A percentile compares a stretch with the other conserved stretches of the same genome.
Evolutionary conservation across 73 alveolate genomes (phyloP).

Genomic region (Paraurostyla sp.): DNA sequence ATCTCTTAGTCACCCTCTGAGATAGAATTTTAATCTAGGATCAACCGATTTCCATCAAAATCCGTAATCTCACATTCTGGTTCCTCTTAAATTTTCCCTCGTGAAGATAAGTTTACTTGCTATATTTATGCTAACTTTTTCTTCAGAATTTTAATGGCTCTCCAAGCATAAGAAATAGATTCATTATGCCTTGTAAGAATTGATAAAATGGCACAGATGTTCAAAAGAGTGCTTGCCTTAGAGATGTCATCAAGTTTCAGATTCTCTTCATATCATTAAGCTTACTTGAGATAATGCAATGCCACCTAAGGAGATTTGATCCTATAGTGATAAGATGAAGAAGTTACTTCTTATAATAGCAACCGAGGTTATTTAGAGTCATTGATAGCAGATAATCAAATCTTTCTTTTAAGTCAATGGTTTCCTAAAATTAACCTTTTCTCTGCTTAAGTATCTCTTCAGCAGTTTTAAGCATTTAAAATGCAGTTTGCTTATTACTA

Average conservation of each 20-base stretch:
- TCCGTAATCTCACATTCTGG: background rate
- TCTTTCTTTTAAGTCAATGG: background rate
- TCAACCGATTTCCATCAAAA: background rate
- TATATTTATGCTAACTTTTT: background rate
- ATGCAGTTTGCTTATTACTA: background rate
- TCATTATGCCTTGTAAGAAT: background rate
- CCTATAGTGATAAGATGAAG: background rate
- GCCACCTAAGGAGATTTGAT: constrained; percentile 31
- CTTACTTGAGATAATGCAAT: background rate
- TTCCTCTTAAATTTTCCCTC: background rate
- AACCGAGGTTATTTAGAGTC: constrained; percentile 14
- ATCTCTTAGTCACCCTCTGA: background rate
- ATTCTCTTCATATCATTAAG: background rate
- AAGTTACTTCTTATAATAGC: constrained; percentile 19
- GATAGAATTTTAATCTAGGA: background rate
- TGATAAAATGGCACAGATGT: constrained; percentile 5
- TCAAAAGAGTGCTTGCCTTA: background rate
- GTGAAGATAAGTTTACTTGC: background rate
- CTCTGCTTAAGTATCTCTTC: background rate
- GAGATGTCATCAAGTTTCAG: background rate
- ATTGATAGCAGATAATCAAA: background rate
- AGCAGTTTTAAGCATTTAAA: background rate
- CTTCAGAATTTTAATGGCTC: background rate
- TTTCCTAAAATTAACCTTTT: background rate
- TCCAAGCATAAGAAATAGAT: background rate